Percentiles rank a stretch among this genome's conserved stretches.
Evolutionary conservation across 495 filamentous ascomycete species (phyloP).

Genomic region (Lasiosphaeria hispida): DNA sequence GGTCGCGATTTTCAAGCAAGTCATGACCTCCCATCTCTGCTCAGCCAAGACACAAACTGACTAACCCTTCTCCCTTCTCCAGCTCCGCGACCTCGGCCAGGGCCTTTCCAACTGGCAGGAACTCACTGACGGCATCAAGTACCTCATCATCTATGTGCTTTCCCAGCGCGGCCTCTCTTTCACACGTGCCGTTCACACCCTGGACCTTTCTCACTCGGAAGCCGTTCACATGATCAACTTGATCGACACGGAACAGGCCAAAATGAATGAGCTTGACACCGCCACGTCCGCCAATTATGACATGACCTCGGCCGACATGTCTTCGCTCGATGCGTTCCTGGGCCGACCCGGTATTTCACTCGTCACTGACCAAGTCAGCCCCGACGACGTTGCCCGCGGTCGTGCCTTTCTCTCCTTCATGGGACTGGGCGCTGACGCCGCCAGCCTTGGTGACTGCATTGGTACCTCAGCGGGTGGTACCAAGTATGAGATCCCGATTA

Average conservation of each 20-base stretch:
- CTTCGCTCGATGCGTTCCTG: neutral
- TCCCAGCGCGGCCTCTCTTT: conserved; percentile 8
- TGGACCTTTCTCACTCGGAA: conserved; percentile 5
- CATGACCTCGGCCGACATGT: neutral
- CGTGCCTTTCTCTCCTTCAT: conserved; percentile 14
- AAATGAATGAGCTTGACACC: too few species aligned
- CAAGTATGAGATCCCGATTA: conserved; percentile 9
- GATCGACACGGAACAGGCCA: conserved; percentile 1
- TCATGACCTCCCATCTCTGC: too few species aligned
- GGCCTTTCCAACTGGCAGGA: conserved; percentile 11
- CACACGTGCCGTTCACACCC: neutral
- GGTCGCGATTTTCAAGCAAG: too few species aligned
- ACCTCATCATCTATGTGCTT: conserved; percentile 17
- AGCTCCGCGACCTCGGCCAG: neutral
- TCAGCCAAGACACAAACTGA: too few species aligned
- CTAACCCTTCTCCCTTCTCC: too few species aligned
- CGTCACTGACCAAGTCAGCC: conserved; percentile 13
- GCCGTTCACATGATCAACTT: conserved; percentile 5
- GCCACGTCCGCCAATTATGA: neutral
- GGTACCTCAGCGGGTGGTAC: neutral
- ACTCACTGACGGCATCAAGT: conserved; percentile 19
- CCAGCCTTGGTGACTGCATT: conserved; percentile 9
- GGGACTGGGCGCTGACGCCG: conserved; percentile 12
- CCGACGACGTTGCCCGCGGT: conserved; percentile 11
- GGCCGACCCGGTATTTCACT: neutral